Evolutionary conservation across 1,284 basidiomycete species (phyloP), one percentile per base, ranked within the genome.

Genomic region (Puccinia polysora): DNA sequence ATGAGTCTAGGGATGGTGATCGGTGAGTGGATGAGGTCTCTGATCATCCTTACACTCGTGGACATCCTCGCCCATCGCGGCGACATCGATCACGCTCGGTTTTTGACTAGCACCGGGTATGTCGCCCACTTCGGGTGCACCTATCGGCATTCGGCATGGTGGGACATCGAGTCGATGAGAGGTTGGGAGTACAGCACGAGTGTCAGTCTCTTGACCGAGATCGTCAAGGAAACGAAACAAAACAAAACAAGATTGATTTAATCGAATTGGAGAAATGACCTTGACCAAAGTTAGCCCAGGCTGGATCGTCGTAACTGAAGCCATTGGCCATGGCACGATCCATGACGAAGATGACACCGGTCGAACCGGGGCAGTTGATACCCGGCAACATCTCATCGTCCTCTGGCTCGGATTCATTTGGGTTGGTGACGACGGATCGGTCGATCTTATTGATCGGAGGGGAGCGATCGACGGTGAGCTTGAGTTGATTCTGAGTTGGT

Each of bases 21-120:
- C n/a, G n/a, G n/a, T n/a, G n/a, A n/a, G n/a, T n/a, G n/a, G n/a
- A n/a, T n/a, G n/a, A n/a, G n/a, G n/a, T n/a, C n/a, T n/a, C n/a
- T n/a, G n/a, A n/a, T n/a, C n/a, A n/a, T n/a, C n/a, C n/a, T n/a
- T 52, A 63, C 56, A 80, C 47, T 90, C 88, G 78, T 90, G 89
- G 25, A 85, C 78, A 25, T 79, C 80, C 30, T 87, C 75, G 2
- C 80, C 80, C 45, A 78, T 86, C 60, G 88, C 78, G 36, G 83
- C 80, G 71, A 95, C 84, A 59, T 82, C 80, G 67, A 83, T 81
- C 4, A 82, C 82, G 3, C 83, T 83, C 0, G 88, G 88, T 45
- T 90, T 86, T 25, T 84, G 80, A 0, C 86, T 84, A 1, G 87
- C 89, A 60, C 86, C 85, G 1, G 89, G 89, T 73, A 97, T 87